Conservation (phyloP, 2,329 filamentous ascomycete species). For the Botryotinia convoluta region DNA sequence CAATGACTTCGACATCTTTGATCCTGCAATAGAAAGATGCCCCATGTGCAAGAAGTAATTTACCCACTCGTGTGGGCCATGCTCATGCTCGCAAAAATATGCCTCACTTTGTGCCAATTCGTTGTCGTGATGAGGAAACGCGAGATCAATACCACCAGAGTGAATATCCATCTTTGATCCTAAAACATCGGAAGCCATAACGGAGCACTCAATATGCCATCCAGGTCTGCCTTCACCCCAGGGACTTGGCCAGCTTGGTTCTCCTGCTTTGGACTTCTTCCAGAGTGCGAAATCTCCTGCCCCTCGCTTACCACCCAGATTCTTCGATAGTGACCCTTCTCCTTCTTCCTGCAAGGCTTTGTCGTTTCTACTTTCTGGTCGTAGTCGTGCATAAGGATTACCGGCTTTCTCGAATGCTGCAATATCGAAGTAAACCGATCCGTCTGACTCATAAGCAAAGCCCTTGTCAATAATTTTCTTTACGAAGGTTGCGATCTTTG, state of each 20-base stretch:
- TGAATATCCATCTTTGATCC: conserved; percentile 83
- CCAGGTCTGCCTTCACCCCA: conserved; percentile 89
- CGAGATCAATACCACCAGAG: conserved; percentile 82
- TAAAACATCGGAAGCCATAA: conserved; percentile 89
- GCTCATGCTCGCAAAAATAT: conserved; percentile 50
- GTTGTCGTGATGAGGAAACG: conserved; percentile 91
- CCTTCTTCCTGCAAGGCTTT: conserved; percentile 82
- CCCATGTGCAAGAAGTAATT: conserved; percentile 91
- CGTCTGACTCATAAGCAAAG: conserved; percentile 78
- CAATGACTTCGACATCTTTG: conserved; percentile 93
- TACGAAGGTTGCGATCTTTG: conserved; percentile 82
- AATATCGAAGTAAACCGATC: conserved; percentile 48
- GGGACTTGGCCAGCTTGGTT: conserved; percentile 83
- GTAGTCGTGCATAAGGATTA: conserved; percentile 79
- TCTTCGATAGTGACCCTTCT: conserved; percentile 69
- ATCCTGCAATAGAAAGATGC: conserved; percentile 82
- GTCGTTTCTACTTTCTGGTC: conserved; percentile 82
- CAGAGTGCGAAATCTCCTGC: conserved; percentile 87
- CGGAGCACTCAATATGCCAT: conserved; percentile 97
- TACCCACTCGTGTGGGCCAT: conserved; percentile 20
- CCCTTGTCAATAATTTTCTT: conserved; percentile 72
- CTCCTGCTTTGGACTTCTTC: conserved; percentile 89
- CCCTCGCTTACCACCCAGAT: conserved; percentile 58
- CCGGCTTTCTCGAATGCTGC: conserved; percentile 62
- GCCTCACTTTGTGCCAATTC: conserved; percentile 88